Percentiles rank a stretch among this genome's conserved stretches.
phyloP scores from a whole-genome alignment of 768 basidiomycete genomes.

The Dendrothele bispora region DNA sequence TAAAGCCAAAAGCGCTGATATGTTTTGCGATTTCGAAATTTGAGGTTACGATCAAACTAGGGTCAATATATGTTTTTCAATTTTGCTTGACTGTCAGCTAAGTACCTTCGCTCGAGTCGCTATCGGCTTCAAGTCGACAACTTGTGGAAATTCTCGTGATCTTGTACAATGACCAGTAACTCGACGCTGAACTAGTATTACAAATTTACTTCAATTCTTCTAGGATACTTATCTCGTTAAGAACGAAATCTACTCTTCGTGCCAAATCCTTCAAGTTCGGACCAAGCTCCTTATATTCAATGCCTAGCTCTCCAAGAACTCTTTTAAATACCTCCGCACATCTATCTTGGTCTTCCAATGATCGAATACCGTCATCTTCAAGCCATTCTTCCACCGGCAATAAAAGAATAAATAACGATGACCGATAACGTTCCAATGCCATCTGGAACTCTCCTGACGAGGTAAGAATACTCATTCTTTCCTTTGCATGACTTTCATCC shows the following conservation, averaged over 20 bases:
- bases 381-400: slow-evolving; percentile 59
- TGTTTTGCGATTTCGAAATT: too few species aligned
- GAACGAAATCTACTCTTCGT: slow-evolving; percentile 31
- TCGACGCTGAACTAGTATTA: too few species aligned
- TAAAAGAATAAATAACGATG: slow-evolving; percentile 45
- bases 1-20: too few species aligned
- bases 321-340: slow-evolving; percentile 39
- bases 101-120: too few species aligned
- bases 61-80: too few species aligned
- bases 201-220: too few species aligned
- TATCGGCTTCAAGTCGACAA: too few species aligned
- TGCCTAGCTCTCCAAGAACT: slow-evolving; percentile 39
- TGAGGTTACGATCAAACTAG: too few species aligned
- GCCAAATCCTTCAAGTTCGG: slow-evolving; percentile 39
- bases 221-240: too few species aligned
- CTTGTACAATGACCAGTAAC: too few species aligned
- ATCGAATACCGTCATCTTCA: slow-evolving; percentile 63
- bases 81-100: too few species aligned
- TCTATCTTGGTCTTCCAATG: slow-evolving; percentile 45
- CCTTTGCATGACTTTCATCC: slow-evolving; percentile 23
- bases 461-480: slow-evolving; percentile 34
- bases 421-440: slow-evolving; percentile 42
- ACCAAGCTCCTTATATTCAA: slow-evolving; percentile 48
- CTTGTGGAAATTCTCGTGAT: too few species aligned
- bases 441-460: slow-evolving; percentile 37